Evolutionary conservation across 257 asterid species (phyloP).

Genomic region (Thymus quinquecostatus): DNA sequence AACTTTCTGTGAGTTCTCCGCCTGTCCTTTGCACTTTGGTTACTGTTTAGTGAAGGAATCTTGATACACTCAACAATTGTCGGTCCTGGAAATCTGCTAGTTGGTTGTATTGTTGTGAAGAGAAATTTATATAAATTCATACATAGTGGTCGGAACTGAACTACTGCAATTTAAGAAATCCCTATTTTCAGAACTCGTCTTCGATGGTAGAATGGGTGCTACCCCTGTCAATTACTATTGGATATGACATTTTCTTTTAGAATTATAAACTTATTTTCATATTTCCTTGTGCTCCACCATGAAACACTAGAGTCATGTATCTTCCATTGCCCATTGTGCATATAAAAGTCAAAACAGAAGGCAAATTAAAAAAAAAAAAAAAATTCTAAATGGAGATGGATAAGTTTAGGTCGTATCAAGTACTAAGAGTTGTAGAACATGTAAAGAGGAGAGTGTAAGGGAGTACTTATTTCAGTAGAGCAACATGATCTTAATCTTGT

Average conservation of each 20-base stretch:
- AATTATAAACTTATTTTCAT: not conserved
- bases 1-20: slow-evolving; percentile 68
- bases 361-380: too few species aligned
- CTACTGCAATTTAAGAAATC: not conserved
- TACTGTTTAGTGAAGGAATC: not conserved
- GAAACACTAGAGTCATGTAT: too few species aligned
- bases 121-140: slow-evolving; percentile 3
- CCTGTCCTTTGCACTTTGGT: slow-evolving; percentile 18
- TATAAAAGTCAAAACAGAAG: not conserved
- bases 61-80: not conserved
- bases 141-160: slow-evolving; percentile 1
- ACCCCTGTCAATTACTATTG: too few species aligned
- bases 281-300: not conserved
- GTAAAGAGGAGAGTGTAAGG: not conserved
- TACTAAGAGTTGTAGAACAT: not conserved
- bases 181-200: not conserved
- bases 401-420: not conserved
- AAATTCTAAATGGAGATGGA: not conserved
- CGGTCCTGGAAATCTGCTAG: slow-evolving; percentile 17
- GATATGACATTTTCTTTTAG: too few species aligned
- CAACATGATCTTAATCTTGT: slow-evolving; percentile 7
- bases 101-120: not conserved
- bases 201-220: not conserved
- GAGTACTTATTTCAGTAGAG: not conserved
- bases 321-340: not conserved